phyloP scores from a whole-genome alignment of 1,284 basidiomycete species.

The Moniliophthora roreri region DNA sequence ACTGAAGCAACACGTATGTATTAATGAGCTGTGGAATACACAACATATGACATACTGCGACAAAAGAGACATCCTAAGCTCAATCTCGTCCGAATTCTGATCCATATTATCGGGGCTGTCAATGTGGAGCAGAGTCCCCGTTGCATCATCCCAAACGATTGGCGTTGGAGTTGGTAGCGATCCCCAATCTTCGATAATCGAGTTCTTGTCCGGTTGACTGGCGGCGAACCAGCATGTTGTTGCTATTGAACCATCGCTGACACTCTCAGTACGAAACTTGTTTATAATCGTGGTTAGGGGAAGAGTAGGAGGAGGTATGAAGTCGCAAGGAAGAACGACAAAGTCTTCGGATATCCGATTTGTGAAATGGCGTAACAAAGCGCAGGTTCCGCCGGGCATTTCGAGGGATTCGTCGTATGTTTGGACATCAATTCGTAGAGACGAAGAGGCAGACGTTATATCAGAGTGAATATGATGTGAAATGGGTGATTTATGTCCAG shows the following conservation, averaged over 20 bases:
- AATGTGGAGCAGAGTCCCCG: constrained; percentile 70
- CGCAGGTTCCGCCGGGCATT: constrained; percentile 63
- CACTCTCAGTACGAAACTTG: constrained; percentile 73
- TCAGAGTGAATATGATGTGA: constrained; percentile 82
- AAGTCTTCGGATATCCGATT: constrained; percentile 78
- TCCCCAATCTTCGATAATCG: constrained; percentile 66
- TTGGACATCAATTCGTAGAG: constrained; percentile 71
- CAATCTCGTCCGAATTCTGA: constrained; percentile 67
- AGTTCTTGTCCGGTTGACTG: constrained; percentile 51
- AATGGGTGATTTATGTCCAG: constrained; percentile 69
- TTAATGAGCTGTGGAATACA: constrained; percentile 9
- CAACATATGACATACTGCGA: constrained; percentile 43
- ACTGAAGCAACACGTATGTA: constrained; percentile 41
- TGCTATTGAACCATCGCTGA: constrained; percentile 66
- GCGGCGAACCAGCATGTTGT: constrained; percentile 79
- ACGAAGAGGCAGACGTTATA: constrained; percentile 53
- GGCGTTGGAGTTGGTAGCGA: constrained; percentile 40
- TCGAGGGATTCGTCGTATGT: constrained; percentile 73
- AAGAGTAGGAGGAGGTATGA: constrained; percentile 75
- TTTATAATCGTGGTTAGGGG: constrained; percentile 74
- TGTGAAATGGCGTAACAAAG: constrained; percentile 69
- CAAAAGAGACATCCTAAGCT: constrained; percentile 72
- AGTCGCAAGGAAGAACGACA: constrained; percentile 89
- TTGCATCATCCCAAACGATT: constrained; percentile 65
- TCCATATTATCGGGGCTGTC: constrained; percentile 69